Evolutionary conservation across 768 basidiomycete species (phyloP), one percentile per base, ranked within the genome.

Genomic region (Mrakia hoshinonis): DNA sequence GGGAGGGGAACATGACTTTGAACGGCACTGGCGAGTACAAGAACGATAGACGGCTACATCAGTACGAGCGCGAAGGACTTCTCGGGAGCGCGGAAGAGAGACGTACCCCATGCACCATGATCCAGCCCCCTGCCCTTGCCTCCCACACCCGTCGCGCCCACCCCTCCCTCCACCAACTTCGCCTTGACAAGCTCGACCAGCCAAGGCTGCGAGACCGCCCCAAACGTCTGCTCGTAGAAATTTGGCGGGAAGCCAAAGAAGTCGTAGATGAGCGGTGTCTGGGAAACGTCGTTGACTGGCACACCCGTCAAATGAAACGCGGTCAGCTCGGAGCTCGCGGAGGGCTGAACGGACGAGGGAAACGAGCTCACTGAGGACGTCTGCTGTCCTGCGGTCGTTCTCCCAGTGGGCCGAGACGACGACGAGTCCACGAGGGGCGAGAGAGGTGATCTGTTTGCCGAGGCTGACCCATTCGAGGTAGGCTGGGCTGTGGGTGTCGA

Each of bases 81-180:
- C 18, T 20, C 61, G n/a, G n/a, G n/a, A n/a, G n/a, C n/a, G n/a
- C n/a, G n/a, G 7, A 6, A 3, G 13, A 49, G 20, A 15, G 3
- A 64, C 64, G 29, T 22, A 66, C 64, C 39, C 70, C 70, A 71
- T 26, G 54, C 70, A 26, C 70, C 70, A 31, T 71, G 70, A 39
- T 71, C 70, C 22, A 71, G 29, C 1, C 70, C 70, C 54, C 70
- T 49, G 11, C 52, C 52, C 29, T 58, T 54, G 18, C 62, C 70
- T 20, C 31, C 47, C 31, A 61, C 39, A 4, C 68, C 58, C 48
- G 55, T 61, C 39, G 61, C 31, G 9, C 46, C 68, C 15, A 48
- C 68, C 7, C 34, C 46, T 15, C 31, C 31, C 31, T 61, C 39
- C 22, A 36, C 38, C 18, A 46, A 29, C 9, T 39, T 34, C 13